Percentiles rank a stretch among this genome's conserved stretches.
Conservation (phyloP, 2,329 filamentous ascomycete species). For the Fusarium sp. region DNA sequence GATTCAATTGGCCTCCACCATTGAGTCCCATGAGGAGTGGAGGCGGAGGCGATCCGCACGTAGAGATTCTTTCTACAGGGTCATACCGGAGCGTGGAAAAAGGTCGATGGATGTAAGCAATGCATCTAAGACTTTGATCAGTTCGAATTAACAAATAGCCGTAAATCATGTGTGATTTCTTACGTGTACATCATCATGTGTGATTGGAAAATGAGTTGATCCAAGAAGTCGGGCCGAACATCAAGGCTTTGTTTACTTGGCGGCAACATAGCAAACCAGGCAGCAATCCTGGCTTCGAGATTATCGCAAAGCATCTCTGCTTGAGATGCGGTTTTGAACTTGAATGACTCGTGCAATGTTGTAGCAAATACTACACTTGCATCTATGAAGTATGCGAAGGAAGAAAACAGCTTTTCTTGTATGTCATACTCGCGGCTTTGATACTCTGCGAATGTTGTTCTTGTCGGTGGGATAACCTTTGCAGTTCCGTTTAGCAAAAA, state of each 20-base stretch:
- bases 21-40: not conserved
- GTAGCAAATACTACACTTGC: not conserved
- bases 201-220: not conserved
- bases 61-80: not conserved
- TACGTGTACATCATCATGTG: conserved; percentile 1
- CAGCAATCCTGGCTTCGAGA: not conserved
- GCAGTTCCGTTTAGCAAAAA: not conserved
- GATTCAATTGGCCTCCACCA: not conserved
- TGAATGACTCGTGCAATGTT: not conserved
- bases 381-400: not conserved
- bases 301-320: not conserved
- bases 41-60: not conserved
- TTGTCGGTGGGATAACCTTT: not conserved
- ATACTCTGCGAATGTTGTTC: not conserved
- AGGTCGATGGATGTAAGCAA: not conserved
- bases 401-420: not conserved
- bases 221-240: not conserved
- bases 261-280: not conserved
- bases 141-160: not conserved
- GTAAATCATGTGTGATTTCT: not conserved
- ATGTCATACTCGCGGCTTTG: not conserved
- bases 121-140: not conserved
- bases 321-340: not conserved
- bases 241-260: not conserved
- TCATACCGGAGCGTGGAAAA: not conserved